Base-by-base conservation (phyloP, 2,329 filamentous ascomycete species). In the Claviceps sp. region DNA sequence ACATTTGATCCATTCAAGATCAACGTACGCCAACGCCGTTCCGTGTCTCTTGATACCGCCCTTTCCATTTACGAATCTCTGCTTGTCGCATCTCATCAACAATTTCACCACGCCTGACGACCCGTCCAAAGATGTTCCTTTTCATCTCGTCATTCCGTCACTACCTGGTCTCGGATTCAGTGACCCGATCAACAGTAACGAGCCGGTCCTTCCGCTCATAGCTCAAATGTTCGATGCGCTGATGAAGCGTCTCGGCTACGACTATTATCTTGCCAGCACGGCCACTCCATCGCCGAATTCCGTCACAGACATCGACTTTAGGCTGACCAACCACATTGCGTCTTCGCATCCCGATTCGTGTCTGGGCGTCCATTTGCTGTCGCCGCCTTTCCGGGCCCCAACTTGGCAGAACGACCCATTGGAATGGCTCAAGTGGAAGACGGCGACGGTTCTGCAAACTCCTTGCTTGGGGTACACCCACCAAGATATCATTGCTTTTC, bases 121-220 rank as follows among this genome's bases (percentile, higher is more conserved):
- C 64, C 62, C 66, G 57, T 58, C 63, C 50, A 58, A 60, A 43
- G 59, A 65, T 17, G 75, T 78, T 53, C 71, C 79, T 0, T 86
- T 86, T 58, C 79, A 86, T 59, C 61, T 86, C n/a, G 74, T 86
- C 20, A 77, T 79, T 20, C 82, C 83, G 1, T 80, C 78, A 44
- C 71, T 86, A 20, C 82, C 83, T 0, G 82, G 82, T 0, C 69
- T 83, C 45, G 82, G 80, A 16, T 86, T 86, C 60, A 84, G 81
- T 62, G 81, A 85, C 62, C 70, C 80, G 2, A 70, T 82, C 40
- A 68, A 71, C 1, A 70, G 70, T 51, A 73, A 74, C 47, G 66
- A 65, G 7, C 69, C 74, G 59, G 71, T 74, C n/a, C 64, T 80
- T 51, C 61, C 68, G 5, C 68, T 73, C 13, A 78, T 79, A 0